Evolutionary conservation across 768 basidiomycete species (phyloP).

Genomic region (Infundibulicybe gibba): DNA sequence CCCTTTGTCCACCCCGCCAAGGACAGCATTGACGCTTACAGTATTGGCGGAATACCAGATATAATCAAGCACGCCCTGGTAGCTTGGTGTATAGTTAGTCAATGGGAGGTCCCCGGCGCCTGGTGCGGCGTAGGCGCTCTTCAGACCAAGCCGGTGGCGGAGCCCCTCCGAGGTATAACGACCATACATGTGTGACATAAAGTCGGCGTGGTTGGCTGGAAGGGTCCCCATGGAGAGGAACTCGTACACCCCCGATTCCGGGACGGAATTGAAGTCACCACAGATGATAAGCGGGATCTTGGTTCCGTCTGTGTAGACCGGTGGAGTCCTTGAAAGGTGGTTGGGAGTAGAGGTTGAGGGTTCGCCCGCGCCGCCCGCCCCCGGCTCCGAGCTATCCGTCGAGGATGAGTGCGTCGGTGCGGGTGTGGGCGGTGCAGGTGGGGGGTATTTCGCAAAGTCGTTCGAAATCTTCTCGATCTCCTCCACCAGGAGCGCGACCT

Average conservation of each 20-base stretch:
- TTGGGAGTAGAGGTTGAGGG: slow-evolving; percentile 13
- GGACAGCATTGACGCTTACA: slow-evolving; percentile 74
- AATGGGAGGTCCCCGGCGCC: slow-evolving; percentile 50
- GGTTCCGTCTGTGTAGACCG: slow-evolving; percentile 74
- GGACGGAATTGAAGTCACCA: slow-evolving; percentile 95
- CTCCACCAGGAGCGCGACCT: slow-evolving; percentile 87
- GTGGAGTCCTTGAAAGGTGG: slow-evolving; percentile 43
- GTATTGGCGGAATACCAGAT: slow-evolving; percentile 85
- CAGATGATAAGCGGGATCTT: slow-evolving; percentile 91
- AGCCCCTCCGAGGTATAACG: slow-evolving; percentile 89
- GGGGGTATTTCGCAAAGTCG: slow-evolving; percentile 81
- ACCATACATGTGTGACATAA: slow-evolving; percentile 89
- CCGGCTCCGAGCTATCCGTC: slow-evolving; percentile 15
- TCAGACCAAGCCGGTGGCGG: slow-evolving; percentile 73
- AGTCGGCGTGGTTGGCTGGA: slow-evolving; percentile 80
- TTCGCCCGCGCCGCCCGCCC: slow-evolving; percentile 6
- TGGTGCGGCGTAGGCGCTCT: slow-evolving; percentile 73
- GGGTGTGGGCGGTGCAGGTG: slow-evolving; percentile 44
- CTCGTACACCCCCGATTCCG: slow-evolving; percentile 87
- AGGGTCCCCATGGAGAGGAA: slow-evolving; percentile 74
- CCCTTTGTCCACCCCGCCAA: slow-evolving; percentile 79
- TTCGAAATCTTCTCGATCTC: slow-evolving; percentile 88
- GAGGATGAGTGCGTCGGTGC: slow-evolving; percentile 12
- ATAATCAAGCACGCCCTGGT: slow-evolving; percentile 87
- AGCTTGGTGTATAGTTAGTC: slow-evolving; percentile 90